Conservation (phyloP, 345 rosid genomes). For the Clausena lansium region DNA sequence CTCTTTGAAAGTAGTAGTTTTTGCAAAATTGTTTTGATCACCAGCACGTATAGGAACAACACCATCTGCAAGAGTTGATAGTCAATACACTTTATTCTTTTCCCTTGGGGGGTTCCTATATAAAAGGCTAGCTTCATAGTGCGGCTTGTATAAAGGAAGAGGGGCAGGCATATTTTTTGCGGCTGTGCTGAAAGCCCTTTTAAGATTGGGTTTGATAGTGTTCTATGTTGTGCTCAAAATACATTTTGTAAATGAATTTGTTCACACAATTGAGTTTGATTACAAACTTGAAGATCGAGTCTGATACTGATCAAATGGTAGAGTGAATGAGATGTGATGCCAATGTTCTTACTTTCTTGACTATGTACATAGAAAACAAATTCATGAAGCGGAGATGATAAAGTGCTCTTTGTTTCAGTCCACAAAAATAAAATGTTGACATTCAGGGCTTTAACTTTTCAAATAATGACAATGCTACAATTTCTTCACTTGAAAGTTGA, state of each 20-base stretch:
- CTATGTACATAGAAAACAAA: background rate
- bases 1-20: background rate
- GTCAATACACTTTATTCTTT: constrained; percentile 15
- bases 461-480: background rate
- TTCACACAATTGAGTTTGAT: constrained; percentile 1
- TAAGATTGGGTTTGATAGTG: background rate
- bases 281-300: background rate
- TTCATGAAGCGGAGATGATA: background rate
- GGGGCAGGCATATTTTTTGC: constrained; percentile 17
- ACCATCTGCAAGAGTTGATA: constrained; percentile 10
- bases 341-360: background rate
- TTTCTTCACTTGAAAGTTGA: too few species aligned
- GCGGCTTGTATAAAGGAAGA: constrained; percentile 40
- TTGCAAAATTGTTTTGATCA: constrained; percentile 8
- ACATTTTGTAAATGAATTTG: constrained; percentile 12
- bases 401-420: too few species aligned
- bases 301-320: constrained; percentile 1
- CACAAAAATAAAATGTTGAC: too few species aligned
- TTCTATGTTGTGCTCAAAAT: background rate
- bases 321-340: background rate
- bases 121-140: constrained; percentile 20
- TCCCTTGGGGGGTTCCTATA: constrained; percentile 8
- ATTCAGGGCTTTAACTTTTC: too few species aligned
- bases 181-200: background rate
- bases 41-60: constrained; percentile 14